phyloP scores from a whole-genome alignment of 805 yeast species.

The Zygoascus bituminiphila region DNA sequence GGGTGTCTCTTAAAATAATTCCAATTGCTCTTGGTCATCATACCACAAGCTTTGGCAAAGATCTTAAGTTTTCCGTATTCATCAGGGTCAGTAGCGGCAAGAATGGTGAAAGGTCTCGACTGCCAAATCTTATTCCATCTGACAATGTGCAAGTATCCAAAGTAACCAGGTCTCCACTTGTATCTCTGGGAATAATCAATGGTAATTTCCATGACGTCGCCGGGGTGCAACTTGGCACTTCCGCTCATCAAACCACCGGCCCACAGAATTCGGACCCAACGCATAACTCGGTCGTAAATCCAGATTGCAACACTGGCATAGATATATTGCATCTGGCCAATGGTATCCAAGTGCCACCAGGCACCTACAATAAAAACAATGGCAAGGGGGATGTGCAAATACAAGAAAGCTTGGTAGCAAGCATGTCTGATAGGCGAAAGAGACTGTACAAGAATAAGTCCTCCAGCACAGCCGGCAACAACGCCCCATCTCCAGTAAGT shows the following conservation, averaged over 20 bases:
- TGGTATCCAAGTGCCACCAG: slow-evolving; percentile 47
- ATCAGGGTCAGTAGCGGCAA: slow-evolving; percentile 11
- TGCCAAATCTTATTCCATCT: slow-evolving; percentile 52
- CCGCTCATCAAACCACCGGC: slow-evolving; percentile 2
- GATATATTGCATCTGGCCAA: slow-evolving; percentile 26
- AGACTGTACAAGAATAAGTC: slow-evolving; percentile 42
- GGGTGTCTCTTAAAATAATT: slow-evolving; percentile 8
- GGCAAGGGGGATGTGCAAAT: slow-evolving; percentile 51
- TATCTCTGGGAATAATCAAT: slow-evolving; percentile 37
- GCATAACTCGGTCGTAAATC: slow-evolving; percentile 54
- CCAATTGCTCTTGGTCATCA: slow-evolving; percentile 13
- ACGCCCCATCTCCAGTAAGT: slow-evolving; percentile 32
- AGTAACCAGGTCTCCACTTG: slow-evolving; percentile 47
- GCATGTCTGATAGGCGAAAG: slow-evolving; percentile 42
- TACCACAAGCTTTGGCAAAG: slow-evolving; percentile 13
- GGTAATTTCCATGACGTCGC: slow-evolving; percentile 19
- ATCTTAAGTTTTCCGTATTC: slow-evolving; percentile 12
- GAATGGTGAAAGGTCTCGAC: slow-evolving; percentile 61
- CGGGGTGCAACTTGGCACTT: slow-evolving; percentile 13
- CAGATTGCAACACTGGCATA: slow-evolving; percentile 56
- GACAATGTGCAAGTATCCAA: slow-evolving; percentile 50
- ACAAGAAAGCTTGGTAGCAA: slow-evolving; percentile 52
- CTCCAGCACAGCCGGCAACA: slow-evolving; percentile 36
- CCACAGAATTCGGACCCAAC: slow-evolving; percentile 41
- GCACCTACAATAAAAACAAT: slow-evolving; percentile 43